phyloP scores from a whole-genome alignment of 2,329 filamentous ascomycete species.

The Diatrype stigma region DNA sequence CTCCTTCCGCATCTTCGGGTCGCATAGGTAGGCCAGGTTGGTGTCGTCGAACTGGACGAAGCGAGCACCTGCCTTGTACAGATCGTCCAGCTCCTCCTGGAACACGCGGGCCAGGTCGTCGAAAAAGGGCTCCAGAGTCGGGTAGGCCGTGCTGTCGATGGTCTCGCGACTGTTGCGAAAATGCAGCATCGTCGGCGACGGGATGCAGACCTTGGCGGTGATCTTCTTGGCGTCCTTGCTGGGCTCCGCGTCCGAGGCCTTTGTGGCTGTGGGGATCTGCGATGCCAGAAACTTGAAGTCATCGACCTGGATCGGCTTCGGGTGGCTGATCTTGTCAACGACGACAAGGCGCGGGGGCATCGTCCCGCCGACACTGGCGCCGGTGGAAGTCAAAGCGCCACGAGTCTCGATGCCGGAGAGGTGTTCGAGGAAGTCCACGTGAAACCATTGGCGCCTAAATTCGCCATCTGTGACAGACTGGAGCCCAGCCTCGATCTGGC shows the following conservation, averaged over 20 bases:
- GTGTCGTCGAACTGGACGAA: slow-evolving; percentile 58
- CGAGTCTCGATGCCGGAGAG: slow-evolving; percentile 49
- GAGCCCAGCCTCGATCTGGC: slow-evolving; percentile 45
- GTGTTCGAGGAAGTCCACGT: slow-evolving; percentile 54
- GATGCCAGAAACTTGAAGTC: slow-evolving; percentile 51
- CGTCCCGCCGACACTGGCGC: slow-evolving; percentile 43
- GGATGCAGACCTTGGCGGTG: slow-evolving; percentile 53
- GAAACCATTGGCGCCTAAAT: slow-evolving; percentile 54
- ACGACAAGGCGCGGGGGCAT: slow-evolving; percentile 51
- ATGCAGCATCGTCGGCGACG: slow-evolving; percentile 56
- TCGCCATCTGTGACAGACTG: slow-evolving; percentile 52
- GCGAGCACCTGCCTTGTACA: slow-evolving; percentile 49
- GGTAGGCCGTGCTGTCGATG: slow-evolving; percentile 50
- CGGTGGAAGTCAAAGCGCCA: slow-evolving; percentile 39
- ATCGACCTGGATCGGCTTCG: slow-evolving; percentile 50
- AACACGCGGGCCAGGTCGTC: slow-evolving; percentile 51
- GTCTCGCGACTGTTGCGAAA: slow-evolving; percentile 52
- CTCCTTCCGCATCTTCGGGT: slow-evolving; percentile 49
- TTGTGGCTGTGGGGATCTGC: slow-evolving; percentile 33
- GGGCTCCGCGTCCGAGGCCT: slow-evolving; percentile 19
- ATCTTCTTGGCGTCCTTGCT: no score
- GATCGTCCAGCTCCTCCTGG: slow-evolving; percentile 48
- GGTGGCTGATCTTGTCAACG: slow-evolving; percentile 50
- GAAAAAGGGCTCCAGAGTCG: slow-evolving; percentile 51
- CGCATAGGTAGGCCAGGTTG: slow-evolving; percentile 56